Evolutionary conservation across 192 early-diverging fungal genomes (phyloP), one percentile per base, ranked within the genome.

Genomic region (Podila minutissima): DNA sequence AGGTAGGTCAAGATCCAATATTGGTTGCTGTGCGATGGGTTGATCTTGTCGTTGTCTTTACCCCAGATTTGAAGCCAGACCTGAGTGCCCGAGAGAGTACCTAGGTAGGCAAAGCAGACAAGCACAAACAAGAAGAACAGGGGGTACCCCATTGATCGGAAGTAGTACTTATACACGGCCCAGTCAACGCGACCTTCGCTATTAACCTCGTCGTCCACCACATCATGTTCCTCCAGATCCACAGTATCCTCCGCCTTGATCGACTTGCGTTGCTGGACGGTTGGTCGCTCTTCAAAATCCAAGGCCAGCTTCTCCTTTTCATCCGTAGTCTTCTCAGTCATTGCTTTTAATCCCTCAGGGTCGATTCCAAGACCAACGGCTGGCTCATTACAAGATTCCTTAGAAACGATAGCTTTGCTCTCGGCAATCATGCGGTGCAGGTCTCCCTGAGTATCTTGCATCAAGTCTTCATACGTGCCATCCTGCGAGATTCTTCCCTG

Each of bases 401-500:
- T 57, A 10, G 50, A 15, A 33, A 28, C 19, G 17, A 64, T 55
- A 4, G 59, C 5, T n/a, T 68, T 73, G 28, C 59, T 64, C 28
- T 81, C 76, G 37, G 64, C 60, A 35, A 97, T 87, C 28, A 96
- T 75, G 10, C 82, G 71, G 78, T 83, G 89, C 20, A 95, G 72
- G 24, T 89, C 87, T n/a, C 88, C 89, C 4, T 89, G 72, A 10
- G 73, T 62, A 32, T 69, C 66, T 32, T 72, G 64, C 79, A 96
- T 93, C 28, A 97, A 83, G 0, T 89, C 84, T 8, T 75, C 60
- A 68, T 91, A 93, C 1, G 82, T 48, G 19, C 94, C 96, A 31
- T 86, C 77, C 74, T 94, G 92, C 55, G 69, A 75, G 26, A 96
- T 88, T 12, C 68, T 62, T 6, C 95, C 96, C 17, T 95, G 85